These are phyloP conservation scores for Lachnellula occidentalis DNA, from an alignment of 2,329 filamentous ascomycete genomes.

Conservation along the genomic window DNA sequence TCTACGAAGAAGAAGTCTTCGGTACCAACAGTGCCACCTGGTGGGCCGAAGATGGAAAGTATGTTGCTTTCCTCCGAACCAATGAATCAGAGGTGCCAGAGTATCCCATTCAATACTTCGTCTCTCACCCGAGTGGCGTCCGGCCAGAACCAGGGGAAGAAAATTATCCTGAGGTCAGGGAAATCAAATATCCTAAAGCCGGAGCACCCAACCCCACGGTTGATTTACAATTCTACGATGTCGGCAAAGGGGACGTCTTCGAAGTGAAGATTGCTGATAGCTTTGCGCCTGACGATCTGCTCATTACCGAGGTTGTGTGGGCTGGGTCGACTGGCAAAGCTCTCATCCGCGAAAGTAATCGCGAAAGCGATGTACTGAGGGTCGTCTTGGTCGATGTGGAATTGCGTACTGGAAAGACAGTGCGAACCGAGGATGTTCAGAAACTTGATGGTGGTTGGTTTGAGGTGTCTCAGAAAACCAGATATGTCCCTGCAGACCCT, in stretches of 20 bases:
- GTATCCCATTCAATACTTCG: slow-evolving; percentile 89
- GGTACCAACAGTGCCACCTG: slow-evolving; percentile 76
- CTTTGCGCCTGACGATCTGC: slow-evolving; percentile 73
- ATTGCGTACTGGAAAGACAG: slow-evolving; percentile 66
- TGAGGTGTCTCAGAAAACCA: slow-evolving; percentile 82
- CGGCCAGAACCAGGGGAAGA: slow-evolving; percentile 66
- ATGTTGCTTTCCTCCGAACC: slow-evolving; percentile 84
- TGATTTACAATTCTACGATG: slow-evolving; percentile 81
- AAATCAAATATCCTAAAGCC: slow-evolving; percentile 97
- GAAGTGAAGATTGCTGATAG: slow-evolving; percentile 70
- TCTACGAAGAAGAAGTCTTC: slow-evolving; percentile 85
- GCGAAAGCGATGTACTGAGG: slow-evolving; percentile 86
- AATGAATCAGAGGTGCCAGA: slow-evolving; percentile 90
- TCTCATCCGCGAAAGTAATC: slow-evolving; percentile 86
- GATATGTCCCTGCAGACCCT: slow-evolving; percentile 79
- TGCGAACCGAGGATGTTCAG: slow-evolving; percentile 73
- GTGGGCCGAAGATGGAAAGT: slow-evolving; percentile 90
- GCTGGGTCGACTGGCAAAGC: slow-evolving; percentile 68
- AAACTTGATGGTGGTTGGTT: slow-evolving; percentile 96
- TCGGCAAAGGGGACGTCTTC: slow-evolving; percentile 72
- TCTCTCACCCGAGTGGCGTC: slow-evolving; percentile 76
- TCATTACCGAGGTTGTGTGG: slow-evolving; percentile 94
- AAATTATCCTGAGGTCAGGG: slow-evolving; percentile 79
- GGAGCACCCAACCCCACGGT: slow-evolving; percentile 91
- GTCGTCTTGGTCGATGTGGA: slow-evolving; percentile 79